Evolutionary conservation across 2,329 filamentous ascomycete genomes (phyloP).

Genomic region (Colletotrichum filicis): DNA sequence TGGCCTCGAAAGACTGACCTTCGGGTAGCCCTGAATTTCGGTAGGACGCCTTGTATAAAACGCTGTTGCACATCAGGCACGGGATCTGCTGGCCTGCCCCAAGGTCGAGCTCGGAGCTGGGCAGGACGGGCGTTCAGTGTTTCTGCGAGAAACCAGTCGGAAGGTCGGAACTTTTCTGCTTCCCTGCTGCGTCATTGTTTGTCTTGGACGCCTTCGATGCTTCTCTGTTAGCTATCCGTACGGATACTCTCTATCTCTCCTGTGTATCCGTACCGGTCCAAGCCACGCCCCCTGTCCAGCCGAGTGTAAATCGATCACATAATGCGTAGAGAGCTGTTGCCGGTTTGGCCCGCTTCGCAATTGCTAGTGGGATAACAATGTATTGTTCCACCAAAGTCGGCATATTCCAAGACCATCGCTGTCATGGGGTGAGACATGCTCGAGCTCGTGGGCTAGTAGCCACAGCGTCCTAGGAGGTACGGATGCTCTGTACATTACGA

Average conservation of each 20-base stretch:
- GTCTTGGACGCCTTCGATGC: not conserved
- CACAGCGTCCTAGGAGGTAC: not conserved
- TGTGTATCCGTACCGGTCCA: not conserved
- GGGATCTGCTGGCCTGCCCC: not conserved
- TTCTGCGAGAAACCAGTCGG: constrained; percentile 1
- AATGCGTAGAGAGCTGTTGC: no score
- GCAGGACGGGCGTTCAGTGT: not conserved
- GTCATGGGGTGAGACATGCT: not conserved
- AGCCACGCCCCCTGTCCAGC: not conserved
- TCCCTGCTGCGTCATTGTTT: not conserved
- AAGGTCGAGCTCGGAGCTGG: not conserved
- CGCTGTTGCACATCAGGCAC: not conserved
- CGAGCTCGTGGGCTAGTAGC: not conserved
- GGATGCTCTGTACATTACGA: not conserved
- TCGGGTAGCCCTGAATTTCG: not conserved
- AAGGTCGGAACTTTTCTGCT: not conserved
- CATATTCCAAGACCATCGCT: not conserved
- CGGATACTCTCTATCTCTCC: not conserved
- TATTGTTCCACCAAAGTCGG: not conserved
- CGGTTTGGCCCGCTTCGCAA: not conserved
- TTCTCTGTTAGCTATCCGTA: not conserved
- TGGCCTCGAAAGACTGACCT: not conserved
- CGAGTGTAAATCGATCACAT: not conserved
- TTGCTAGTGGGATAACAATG: not conserved
- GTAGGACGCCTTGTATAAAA: not conserved